Conservation (phyloP, 2,329 filamentous ascomycete species). For the Chaetomiaceae sp. region DNA sequence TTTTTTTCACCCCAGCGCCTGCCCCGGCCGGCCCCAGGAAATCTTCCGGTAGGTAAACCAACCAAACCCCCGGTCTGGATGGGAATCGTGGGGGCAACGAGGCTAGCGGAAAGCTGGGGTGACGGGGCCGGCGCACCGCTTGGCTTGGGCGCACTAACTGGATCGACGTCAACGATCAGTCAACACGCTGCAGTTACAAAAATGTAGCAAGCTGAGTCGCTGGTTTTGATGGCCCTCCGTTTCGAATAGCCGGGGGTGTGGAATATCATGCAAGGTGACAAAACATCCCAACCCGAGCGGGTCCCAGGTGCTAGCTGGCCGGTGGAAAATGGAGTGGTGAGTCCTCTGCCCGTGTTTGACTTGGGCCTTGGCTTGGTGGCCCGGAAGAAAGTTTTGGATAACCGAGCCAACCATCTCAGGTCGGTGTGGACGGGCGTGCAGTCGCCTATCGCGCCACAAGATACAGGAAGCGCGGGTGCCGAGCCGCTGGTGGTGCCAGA, state of each 20-base stretch:
- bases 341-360: not conserved
- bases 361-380: too few relatives aligned
- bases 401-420: too few relatives aligned
- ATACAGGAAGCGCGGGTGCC: not conserved
- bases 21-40: constrained; percentile 11
- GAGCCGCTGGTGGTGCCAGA: constrained; percentile 8
- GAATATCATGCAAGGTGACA: too few relatives aligned
- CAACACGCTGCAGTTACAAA: too few relatives aligned
- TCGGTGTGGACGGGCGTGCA: not conserved
- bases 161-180: constrained; percentile 12
- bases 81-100: constrained; percentile 13
- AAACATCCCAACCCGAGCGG: too few relatives aligned
- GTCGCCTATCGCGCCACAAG: constrained; percentile 6
- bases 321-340: too few relatives aligned
- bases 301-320: too few relatives aligned
- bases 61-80: constrained; percentile 6
- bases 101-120: constrained; percentile 9
- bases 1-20: not conserved
- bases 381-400: too few relatives aligned
- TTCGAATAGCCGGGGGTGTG: not conserved
- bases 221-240: too few relatives aligned
- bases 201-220: too few relatives aligned
- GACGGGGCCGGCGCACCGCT: constrained; percentile 2
- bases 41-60: constrained; percentile 12
- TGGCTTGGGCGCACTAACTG: not conserved